Percentiles rank a stretch among this genome's conserved stretches.
Conservation (phyloP, 352 stramenopile species). For the Phytophthora agathidicida region DNA sequence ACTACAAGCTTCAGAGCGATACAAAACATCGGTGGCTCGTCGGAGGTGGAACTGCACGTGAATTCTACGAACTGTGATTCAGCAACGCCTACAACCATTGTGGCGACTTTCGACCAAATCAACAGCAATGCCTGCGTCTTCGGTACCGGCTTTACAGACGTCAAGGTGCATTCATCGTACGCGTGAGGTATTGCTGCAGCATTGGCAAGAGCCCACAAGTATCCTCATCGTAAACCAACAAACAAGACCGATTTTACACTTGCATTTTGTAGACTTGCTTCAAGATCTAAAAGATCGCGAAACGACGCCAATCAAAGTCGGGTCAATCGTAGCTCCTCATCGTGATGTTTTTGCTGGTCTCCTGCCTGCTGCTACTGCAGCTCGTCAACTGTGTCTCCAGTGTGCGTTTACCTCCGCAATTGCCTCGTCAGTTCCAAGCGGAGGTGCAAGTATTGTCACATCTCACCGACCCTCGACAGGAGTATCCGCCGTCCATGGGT, state of each 20-base stretch:
- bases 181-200: not conserved
- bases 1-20: slow-evolving; percentile 5
- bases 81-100: not conserved
- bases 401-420: slow-evolving; percentile 19
- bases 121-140: not conserved
- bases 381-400: slow-evolving; percentile 3
- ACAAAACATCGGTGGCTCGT: not conserved
- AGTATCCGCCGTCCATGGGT: slow-evolving; percentile 62
- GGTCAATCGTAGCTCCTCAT: slow-evolving; percentile 1
- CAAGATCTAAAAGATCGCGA: slow-evolving; percentile 35
- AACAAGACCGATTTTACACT: slow-evolving; percentile 9
- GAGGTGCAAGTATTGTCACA: slow-evolving; percentile 66
- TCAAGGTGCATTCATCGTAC: slow-evolving; percentile 1
- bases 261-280: slow-evolving; percentile 2
- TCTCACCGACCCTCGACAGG: slow-evolving; percentile 57
- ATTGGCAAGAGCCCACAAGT: too few relatives aligned
- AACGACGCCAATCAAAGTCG: slow-evolving; percentile 23
- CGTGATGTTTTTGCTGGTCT: not conserved
- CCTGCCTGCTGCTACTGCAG: slow-evolving; percentile 10
- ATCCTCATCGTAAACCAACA: not conserved
- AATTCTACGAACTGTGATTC: not conserved
- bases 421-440: slow-evolving; percentile 67
- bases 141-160: not conserved
- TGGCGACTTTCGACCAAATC: not conserved
- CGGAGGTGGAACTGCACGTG: slow-evolving; percentile 1